Percentiles rank a stretch among this genome's conserved stretches.
Evolutionary conservation across 202 grass and related monocot species (phyloP).

Genomic region (Panicum hallii): DNA sequence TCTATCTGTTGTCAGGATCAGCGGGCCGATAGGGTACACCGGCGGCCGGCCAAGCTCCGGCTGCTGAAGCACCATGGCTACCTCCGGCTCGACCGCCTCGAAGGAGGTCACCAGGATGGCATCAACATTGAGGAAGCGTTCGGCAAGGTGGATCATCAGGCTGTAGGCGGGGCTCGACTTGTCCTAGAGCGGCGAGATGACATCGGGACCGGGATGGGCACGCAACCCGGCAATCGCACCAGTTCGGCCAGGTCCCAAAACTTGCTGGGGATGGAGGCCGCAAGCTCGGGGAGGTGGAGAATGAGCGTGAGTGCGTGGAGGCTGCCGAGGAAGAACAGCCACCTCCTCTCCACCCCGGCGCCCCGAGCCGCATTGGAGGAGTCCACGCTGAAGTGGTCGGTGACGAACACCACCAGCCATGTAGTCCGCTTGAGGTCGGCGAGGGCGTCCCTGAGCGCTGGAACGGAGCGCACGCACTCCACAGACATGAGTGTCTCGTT

Average conservation of each 20-base stretch:
- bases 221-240: constrained; percentile 40
- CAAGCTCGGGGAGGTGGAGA: constrained; percentile 38
- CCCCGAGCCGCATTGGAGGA: constrained; percentile 8
- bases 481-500: constrained; percentile 44
- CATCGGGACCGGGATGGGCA: constrained; percentile 15
- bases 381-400: constrained; percentile 36
- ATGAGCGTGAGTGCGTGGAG: constrained; percentile 26
- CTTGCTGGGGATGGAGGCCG: constrained; percentile 31
- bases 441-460: constrained; percentile 11
- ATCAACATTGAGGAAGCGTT: constrained; percentile 16
- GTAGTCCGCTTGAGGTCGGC: not conserved
- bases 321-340: no score
- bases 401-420: constrained; percentile 37
- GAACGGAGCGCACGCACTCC: constrained; percentile 22
- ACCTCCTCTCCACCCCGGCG: no score
- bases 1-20: not conserved
- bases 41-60: not conserved
- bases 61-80: not conserved
- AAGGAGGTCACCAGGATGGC: constrained; percentile 50
- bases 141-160: constrained; percentile 19
- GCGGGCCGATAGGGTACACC: constrained; percentile 42
- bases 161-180: constrained; percentile 32
- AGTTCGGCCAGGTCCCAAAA: constrained; percentile 39
- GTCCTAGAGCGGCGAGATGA: constrained; percentile 32
- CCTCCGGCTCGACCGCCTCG: constrained; percentile 38